Percentiles rank a stretch among this genome's conserved stretches.
Conservation (phyloP, 441 rosid species). For the Biscutella laevigata region DNA sequence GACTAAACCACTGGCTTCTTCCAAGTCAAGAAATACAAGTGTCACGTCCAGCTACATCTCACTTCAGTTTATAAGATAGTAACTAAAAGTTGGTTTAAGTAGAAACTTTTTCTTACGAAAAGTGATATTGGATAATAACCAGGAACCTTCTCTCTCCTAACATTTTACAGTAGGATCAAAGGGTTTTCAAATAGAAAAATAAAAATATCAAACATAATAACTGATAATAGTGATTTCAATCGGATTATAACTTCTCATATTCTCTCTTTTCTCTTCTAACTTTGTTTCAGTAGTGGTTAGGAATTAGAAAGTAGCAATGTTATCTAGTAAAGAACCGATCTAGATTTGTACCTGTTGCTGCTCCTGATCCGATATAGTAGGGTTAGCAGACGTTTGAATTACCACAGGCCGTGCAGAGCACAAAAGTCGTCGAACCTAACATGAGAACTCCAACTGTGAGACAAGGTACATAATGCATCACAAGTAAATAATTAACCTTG, state of each 20-base stretch:
- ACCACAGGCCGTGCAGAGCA: conserved; percentile 89
- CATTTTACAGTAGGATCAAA: not conserved
- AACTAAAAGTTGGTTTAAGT: not conserved
- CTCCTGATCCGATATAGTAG: conserved; percentile 86
- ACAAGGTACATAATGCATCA: conserved; percentile 1
- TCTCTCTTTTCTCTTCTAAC: not conserved
- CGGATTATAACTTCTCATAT: conserved; percentile 1
- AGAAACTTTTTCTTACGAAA: not conserved
- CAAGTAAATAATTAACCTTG: not conserved
- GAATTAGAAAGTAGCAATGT: not conserved
- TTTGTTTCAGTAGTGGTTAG: not conserved
- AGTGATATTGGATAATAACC: not conserved
- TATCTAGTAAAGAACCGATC: conserved; percentile 5
- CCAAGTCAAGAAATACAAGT: conserved; percentile 5
- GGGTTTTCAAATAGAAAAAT: not conserved
- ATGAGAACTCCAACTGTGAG: conserved; percentile 2
- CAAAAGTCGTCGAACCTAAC: conserved; percentile 83
- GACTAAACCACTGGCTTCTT: not conserved
- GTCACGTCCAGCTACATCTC: not conserved
- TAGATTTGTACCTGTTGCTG: conserved; percentile 70
- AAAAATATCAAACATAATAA: not conserved
- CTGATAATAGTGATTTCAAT: not conserved
- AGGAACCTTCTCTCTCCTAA: not conserved
- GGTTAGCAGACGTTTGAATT: conserved; percentile 70
- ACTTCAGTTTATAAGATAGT: conserved; percentile 11